Conservation (phyloP, 768 basidiomycete species). For the Russula abietina region DNA sequence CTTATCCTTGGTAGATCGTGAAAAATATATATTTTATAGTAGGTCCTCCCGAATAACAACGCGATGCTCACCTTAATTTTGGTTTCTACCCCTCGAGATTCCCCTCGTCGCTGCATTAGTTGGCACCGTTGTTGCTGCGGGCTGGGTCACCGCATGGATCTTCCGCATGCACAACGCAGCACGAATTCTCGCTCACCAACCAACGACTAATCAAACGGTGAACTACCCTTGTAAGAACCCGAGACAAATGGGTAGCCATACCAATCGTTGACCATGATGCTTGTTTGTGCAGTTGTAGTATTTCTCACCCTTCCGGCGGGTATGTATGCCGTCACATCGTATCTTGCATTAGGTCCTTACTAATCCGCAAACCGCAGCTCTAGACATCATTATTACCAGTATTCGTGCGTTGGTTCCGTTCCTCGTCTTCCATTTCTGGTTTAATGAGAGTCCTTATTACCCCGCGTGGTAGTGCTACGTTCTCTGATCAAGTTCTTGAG, state of each 20-base stretch:
- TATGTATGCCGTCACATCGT: constrained; percentile 3
- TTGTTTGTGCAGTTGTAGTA: neutral
- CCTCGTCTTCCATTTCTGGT: neutral
- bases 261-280: neutral
- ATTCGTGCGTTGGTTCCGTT: neutral
- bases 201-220: neutral
- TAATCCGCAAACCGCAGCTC: neutral
- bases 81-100: neutral
- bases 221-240: constrained; percentile 14
- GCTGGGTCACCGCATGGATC: constrained; percentile 4
- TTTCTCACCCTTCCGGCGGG: constrained; percentile 14
- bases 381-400: constrained; percentile 9
- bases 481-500: neutral
- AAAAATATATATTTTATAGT: constrained; percentile 11
- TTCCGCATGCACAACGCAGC: neutral
- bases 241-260: neutral
- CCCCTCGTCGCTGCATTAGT: constrained; percentile 6
- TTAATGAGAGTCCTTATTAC: neutral
- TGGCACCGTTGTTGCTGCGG: neutral
- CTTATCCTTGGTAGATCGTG: constrained; percentile 5
- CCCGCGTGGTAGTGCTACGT: neutral
- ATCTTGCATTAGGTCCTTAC: neutral
- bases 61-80: neutral
- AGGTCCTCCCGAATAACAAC: neutral
- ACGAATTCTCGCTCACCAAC: too few species aligned